These are phyloP conservation scores for Alternaria dauci DNA, from an alignment of 2,329 filamentous ascomycete genomes.

Conservation along the genomic window DNA sequence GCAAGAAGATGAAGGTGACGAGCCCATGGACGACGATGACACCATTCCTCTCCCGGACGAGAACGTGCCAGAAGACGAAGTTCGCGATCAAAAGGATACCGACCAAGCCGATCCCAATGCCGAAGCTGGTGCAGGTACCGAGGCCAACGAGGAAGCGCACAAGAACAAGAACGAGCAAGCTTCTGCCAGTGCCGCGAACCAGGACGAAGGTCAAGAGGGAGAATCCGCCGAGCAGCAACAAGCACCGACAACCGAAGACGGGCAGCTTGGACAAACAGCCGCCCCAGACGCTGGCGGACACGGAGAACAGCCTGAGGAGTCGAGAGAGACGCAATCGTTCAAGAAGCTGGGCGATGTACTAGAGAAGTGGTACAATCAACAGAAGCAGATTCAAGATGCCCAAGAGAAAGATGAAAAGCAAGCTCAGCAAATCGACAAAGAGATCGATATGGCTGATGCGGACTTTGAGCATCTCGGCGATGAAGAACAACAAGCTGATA, in stretches of 20 bases:
- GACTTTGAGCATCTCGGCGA: conserved; percentile 94
- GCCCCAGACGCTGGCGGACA: conserved; percentile 48
- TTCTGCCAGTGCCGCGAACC: conserved; percentile 65
- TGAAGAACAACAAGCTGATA: conserved; percentile 81
- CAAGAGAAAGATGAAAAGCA: conserved; percentile 61
- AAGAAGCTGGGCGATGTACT: conserved; percentile 93
- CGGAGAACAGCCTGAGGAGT: conserved; percentile 52
- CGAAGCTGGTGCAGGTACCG: conserved; percentile 71
- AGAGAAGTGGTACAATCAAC: conserved; percentile 90
- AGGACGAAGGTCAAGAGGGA: conserved; percentile 71
- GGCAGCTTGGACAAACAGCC: conserved; percentile 53
- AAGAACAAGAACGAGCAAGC: conserved; percentile 68
- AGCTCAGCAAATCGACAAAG: conserved; percentile 58
- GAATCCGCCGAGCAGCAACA: conserved; percentile 71
- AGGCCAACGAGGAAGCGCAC: conserved; percentile 64
- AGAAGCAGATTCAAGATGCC: conserved; percentile 73
- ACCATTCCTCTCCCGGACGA: conserved; percentile 54
- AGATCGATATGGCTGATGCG: conserved; percentile 76
- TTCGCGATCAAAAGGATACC: conserved; percentile 57
- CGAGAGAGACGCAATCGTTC: conserved; percentile 73
- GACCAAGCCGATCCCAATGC: conserved; percentile 61
- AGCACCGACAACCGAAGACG: conserved; percentile 70
- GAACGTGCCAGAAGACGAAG: conserved; percentile 60
- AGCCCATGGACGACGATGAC: conserved; percentile 56
- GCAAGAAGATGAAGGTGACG: conserved; percentile 57